These are phyloP conservation scores for Citropsis articulata DNA, from an alignment of 345 rosid species.

Conservation along the genomic window DNA sequence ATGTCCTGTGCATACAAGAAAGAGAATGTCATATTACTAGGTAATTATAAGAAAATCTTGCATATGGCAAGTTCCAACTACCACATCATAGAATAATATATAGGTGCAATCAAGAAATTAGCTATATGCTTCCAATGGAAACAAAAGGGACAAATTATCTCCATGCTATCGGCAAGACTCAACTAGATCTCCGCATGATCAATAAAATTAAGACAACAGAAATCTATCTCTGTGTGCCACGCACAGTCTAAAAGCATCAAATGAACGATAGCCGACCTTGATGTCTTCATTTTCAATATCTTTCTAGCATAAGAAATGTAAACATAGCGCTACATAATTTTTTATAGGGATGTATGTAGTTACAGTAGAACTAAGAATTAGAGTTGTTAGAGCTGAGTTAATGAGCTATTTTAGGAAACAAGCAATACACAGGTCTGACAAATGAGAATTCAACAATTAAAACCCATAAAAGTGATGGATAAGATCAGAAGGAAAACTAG, in stretches of 20 bases:
- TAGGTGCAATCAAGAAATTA: background rate
- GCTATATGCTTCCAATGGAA: background rate
- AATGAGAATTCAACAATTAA: background rate
- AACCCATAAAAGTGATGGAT: background rate
- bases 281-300: background rate
- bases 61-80: too few species aligned
- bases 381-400: background rate
- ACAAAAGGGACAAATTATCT: background rate
- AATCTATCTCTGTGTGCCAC: background rate
- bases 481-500: background rate
- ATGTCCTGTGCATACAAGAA: slow-evolving; percentile 51
- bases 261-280: background rate
- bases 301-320: background rate
- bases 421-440: background rate
- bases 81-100: background rate
- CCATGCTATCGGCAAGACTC: background rate
- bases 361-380: background rate
- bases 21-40: background rate
- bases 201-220: background rate
- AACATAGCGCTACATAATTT: background rate
- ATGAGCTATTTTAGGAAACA: background rate
- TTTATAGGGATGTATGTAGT: background rate
- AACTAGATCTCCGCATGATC: background rate
- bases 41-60: background rate
- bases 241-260: background rate